These are phyloP conservation scores for Aspergillus conjunctus DNA, from an alignment of 495 filamentous ascomycete genomes.

Conservation along the genomic window DNA sequence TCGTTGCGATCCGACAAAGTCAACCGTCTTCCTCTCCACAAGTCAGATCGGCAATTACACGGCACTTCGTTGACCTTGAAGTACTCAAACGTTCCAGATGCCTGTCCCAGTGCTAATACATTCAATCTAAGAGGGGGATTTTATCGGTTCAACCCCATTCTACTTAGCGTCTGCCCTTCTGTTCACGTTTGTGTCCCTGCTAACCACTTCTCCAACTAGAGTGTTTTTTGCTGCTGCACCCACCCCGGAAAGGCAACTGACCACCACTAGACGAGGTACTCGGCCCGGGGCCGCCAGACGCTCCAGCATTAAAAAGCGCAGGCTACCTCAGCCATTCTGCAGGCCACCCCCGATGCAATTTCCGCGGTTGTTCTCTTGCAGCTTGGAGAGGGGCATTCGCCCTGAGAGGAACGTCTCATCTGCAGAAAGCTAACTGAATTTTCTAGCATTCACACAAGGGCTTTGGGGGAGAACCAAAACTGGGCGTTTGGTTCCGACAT, in stretches of 20 bases:
- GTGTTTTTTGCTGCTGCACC: constrained; percentile 24
- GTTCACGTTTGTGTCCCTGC: constrained; percentile 1
- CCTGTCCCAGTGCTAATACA: neutral
- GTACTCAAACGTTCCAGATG: neutral
- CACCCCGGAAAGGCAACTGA: constrained; percentile 22
- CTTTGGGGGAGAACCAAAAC: neutral
- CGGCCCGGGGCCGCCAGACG: constrained; percentile 4
- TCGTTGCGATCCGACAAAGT: neutral
- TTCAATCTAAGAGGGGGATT: constrained; percentile 14
- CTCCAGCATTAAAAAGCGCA: constrained; percentile 11
- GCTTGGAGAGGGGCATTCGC: neutral
- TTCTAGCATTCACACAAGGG: neutral
- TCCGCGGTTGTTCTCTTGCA: neutral
- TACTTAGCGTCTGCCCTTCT: constrained; percentile 1
- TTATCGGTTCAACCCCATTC: constrained; percentile 2
- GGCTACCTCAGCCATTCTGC: constrained; percentile 8
- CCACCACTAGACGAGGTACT: constrained; percentile 6
- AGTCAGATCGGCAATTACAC: neutral
- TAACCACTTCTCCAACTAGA: constrained; percentile 19
- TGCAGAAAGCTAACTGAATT: neutral
- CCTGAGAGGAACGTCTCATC: constrained; percentile 3
- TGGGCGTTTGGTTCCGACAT: too few species aligned
- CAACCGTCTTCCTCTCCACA: neutral
- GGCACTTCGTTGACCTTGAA: neutral
- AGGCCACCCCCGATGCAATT: neutral